Base-by-base conservation (phyloP, 805 yeast genomes). In the Cephaloascus fragrans region DNA sequence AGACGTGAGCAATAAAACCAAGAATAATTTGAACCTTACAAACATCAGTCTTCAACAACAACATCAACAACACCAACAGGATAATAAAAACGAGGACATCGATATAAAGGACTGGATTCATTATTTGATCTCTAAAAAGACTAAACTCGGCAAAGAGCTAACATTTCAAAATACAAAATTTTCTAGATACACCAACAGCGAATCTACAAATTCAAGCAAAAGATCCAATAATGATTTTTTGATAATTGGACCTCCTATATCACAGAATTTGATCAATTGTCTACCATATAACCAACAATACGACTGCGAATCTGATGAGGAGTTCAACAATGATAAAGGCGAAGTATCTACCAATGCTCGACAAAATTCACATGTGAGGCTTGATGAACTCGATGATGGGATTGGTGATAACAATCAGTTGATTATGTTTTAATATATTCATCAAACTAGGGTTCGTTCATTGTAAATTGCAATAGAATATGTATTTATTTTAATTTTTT, bases 1-100 rank as follows among this genome's bases (percentile, higher is more conserved):
- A 64, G 46, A 44, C 70, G 18, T 12, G 6, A 23, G 12, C 12
- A 23, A 6, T 12, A 23, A 23, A 23, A 23, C 6, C 12, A 23
- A 23, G 12, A 8, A 6, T 6, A 23, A 23, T 23, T 23, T 23
- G 28, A 23, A 23, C 12, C 6, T 23, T 12, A 6, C 28, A 23
- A 6, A 6, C 6, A 23, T 23, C 6, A n/a, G n/a, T n/a, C n/a
- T n/a, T n/a, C n/a, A n/a, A n/a, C n/a, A n/a, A n/a, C n/a, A n/a
- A n/a, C n/a, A n/a, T n/a, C n/a, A n/a, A n/a, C n/a, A n/a, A n/a
- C n/a, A n/a, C n/a, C n/a, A n/a, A n/a, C n/a, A 26, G 29, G 33
- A 31, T 6, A 16, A 31, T 14, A 16, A 31, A 14, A 31, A 16
- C 8, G 18, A 31, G 15, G 17, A 14, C 15, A 16, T 31, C 18